phyloP scores from a whole-genome alignment of 805 yeast genomes.

The Ogataea allantospora region DNA sequence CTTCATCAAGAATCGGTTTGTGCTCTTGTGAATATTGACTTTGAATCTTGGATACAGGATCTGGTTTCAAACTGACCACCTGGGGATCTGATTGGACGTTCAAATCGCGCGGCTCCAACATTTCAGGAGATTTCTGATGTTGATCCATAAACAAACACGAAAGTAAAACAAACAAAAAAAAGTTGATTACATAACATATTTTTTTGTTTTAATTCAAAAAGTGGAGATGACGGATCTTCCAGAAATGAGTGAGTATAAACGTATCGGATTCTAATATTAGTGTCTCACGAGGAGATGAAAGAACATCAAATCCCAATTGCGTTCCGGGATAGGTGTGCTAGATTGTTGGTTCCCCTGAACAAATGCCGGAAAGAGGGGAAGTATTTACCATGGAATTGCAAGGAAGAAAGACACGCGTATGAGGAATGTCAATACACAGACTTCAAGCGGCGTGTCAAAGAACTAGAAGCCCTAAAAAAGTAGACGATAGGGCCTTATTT shows the following conservation, averaged over 20 bases:
- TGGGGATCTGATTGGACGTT: constrained; percentile 4
- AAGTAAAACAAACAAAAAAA: constrained; percentile 3
- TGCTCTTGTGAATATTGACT: constrained; percentile 13
- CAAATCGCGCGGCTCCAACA: constrained; percentile 9
- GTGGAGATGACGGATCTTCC: constrained; percentile 33
- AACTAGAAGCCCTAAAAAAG: constrained; percentile 56
- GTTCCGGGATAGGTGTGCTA: constrained; percentile 83
- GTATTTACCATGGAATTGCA: constrained; percentile 70
- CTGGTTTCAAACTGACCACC: constrained; percentile 17
- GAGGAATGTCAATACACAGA: constrained; percentile 84
- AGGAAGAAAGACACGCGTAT: constrained; percentile 75
- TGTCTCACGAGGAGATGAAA: constrained; percentile 82
- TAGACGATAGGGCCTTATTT: constrained; percentile 4
- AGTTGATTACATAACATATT: constrained; percentile 1
- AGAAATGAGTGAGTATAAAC: constrained; percentile 38
- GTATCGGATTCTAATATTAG: constrained; percentile 34
- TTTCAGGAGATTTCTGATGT: neutral
- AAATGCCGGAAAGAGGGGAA: constrained; percentile 57
- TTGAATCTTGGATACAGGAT: constrained; percentile 5
- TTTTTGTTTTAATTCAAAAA: constrained; percentile 1
- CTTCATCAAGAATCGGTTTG: constrained; percentile 14
- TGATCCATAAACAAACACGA: constrained; percentile 12
- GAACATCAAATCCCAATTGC: constrained; percentile 71
- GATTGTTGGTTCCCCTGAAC: constrained; percentile 56
- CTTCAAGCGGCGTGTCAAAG: constrained; percentile 75